phyloP scores from a whole-genome alignment of 495 filamentous ascomycete species.

The Penicillium tannophilum region DNA sequence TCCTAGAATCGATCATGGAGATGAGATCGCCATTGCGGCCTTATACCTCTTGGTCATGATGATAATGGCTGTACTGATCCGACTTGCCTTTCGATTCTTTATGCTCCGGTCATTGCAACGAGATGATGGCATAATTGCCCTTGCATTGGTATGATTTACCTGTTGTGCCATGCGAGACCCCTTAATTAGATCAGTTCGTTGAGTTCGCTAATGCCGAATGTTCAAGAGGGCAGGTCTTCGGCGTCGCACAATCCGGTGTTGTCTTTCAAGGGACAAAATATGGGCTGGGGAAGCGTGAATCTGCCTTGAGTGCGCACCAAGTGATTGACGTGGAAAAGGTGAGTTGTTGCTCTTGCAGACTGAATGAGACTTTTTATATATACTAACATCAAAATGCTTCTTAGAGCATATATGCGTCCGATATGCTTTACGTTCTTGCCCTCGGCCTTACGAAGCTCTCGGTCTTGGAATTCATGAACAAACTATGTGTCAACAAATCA shows the following conservation, averaged over 20 bases:
- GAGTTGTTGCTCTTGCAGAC: neutral
- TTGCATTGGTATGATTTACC: conserved; percentile 8
- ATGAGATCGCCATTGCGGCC: conserved; percentile 13
- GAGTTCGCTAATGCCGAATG: neutral
- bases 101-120: conserved; percentile 18
- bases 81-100: conserved; percentile 14
- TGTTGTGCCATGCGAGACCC: neutral
- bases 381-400: neutral
- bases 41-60: conserved; percentile 19
- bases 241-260: neutral
- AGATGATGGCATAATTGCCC: conserved; percentile 14
- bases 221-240: neutral
- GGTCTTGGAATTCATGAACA: conserved; percentile 12
- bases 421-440: neutral
- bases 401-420: neutral
- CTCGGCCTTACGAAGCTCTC: conserved; percentile 13
- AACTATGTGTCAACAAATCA: conserved; percentile 10
- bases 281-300: neutral
- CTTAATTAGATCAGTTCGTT: neutral
- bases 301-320: neutral
- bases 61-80: conserved; percentile 16
- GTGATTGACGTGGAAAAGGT: neutral
- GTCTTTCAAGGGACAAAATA: neutral
- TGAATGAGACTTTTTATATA: neutral
- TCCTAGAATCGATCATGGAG: neutral